These are phyloP conservation scores for Cenococcum geophilum DNA, from an alignment of 495 filamentous ascomycete species.

Conservation along the genomic window DNA sequence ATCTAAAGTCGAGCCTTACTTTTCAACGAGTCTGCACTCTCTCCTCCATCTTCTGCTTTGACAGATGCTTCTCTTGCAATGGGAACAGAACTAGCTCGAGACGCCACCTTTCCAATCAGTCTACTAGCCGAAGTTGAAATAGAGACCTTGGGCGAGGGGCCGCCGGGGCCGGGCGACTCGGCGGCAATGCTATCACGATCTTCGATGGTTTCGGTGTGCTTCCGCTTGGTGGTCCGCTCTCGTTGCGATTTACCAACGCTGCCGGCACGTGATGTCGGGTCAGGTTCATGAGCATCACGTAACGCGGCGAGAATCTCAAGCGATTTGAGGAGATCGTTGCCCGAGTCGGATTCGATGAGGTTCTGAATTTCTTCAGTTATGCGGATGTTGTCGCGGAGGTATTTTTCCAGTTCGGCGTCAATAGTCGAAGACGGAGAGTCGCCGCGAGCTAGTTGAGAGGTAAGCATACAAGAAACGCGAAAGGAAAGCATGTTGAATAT, in stretches of 20 bases:
- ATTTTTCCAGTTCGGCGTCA: conserved; percentile 47
- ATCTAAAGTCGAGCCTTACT: conserved; percentile 8
- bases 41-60: conserved; percentile 32
- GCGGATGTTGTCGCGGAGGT: conserved; percentile 58
- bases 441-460: conserved; percentile 9
- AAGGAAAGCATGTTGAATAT: background rate
- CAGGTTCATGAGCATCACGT: conserved; percentile 50
- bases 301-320: conserved; percentile 57
- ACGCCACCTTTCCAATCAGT: conserved; percentile 48
- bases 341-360: conserved; percentile 47
- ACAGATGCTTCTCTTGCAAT: conserved; percentile 36
- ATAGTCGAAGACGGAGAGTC: conserved; percentile 29
- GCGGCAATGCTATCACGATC: conserved; percentile 30
- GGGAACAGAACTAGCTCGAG: conserved; percentile 42
- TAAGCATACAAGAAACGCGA: background rate
- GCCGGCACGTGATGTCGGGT: conserved; percentile 43
- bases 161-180: conserved; percentile 20
- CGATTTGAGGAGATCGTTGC: conserved; percentile 53
- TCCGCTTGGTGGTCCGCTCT: conserved; percentile 55
- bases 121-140: conserved; percentile 15
- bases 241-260: conserved; percentile 40
- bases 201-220: conserved; percentile 41
- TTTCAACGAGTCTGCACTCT: conserved; percentile 5
- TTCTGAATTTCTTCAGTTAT: conserved; percentile 57
- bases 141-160: conserved; percentile 28